Evolutionary conservation across 768 basidiomycete species (phyloP), one percentile per base, ranked within the genome.

Genomic region (Punctularia strigosozonata): DNA sequence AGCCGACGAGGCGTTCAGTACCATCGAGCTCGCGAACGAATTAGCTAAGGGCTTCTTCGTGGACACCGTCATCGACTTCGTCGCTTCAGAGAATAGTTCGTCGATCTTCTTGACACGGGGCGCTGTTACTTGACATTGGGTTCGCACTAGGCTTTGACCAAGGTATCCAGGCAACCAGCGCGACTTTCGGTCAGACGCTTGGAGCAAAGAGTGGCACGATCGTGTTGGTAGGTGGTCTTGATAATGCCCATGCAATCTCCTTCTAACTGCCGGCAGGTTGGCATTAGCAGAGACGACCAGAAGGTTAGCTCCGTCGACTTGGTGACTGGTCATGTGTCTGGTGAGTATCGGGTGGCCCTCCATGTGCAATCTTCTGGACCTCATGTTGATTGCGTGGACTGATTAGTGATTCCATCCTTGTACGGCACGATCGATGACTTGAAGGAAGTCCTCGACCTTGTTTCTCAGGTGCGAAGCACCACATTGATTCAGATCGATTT

Each of bases 41-140:
- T 45, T 41, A 2, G 21, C 39, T 3, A 37, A 28, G 0, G 43
- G 40, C 7, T 45, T 55, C 37, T 42, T 45, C 1, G 51, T 52
- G 2, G 45, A 55, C 38, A 43, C 42, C 3, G 49, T 48, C 7
- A 46, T 55, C 17, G 51, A 55, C 36, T 55, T 52, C 35, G 43
- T 50, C 5, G 40, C 41, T 3, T 48, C 38, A 22, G 26, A n/a
- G 18, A 47, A 51, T 23, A 48, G 53, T 55, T 22, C 5, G 48
- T 43, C 15, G 15, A 28, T 15, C n/a, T n/a, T n/a, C n/a, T n/a
- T n/a, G n/a, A n/a, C n/a, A n/a, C n/a, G n/a, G n/a, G n/a, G n/a
- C n/a, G n/a, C n/a, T n/a, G n/a, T n/a, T n/a, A n/a, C n/a, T n/a
- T n/a, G n/a, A n/a, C n/a, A n/a, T n/a, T n/a, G n/a, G n/a, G n/a